These are phyloP conservation scores for Luzula sylvatica DNA, from an alignment of 176 grass and related monocot genomes.

Conservation along the genomic window DNA sequence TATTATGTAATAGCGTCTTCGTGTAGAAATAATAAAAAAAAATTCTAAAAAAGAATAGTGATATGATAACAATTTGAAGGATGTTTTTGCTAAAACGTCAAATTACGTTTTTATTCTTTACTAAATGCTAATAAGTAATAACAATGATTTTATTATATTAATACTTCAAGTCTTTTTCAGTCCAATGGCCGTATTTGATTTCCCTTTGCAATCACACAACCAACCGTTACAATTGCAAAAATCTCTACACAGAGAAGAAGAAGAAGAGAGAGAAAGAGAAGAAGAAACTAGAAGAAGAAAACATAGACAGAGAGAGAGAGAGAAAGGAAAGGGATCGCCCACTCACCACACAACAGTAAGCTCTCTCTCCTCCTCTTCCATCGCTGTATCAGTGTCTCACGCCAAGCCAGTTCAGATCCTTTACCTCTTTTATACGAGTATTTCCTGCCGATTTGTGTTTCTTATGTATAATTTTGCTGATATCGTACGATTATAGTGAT, in stretches of 20 bases:
- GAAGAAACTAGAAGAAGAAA: neutral
- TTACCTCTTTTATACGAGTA: neutral
- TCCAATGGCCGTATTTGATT: neutral
- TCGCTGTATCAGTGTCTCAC: neutral
- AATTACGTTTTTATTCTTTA: too few relatives aligned
- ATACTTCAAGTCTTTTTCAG: neutral
- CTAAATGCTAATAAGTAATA: neutral
- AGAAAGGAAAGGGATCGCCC: constrained; percentile 17
- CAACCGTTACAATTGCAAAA: constrained; percentile 9
- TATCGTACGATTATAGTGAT: neutral
- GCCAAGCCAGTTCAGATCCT: constrained; percentile 9
- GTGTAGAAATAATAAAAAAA: too few relatives aligned
- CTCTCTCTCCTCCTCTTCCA: neutral
- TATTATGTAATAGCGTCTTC: too few relatives aligned
- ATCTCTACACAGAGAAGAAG: neutral
- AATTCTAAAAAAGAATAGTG: too few relatives aligned
- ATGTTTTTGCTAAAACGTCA: too few relatives aligned
- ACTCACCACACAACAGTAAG: constrained; percentile 11
- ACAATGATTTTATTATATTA: neutral
- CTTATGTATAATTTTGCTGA: neutral
- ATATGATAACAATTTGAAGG: too few relatives aligned
- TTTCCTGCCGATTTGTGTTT: neutral
- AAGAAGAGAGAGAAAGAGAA: neutral
- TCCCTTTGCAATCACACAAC: neutral
- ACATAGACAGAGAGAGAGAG: too few relatives aligned